A percentile compares a stretch with the other conserved stretches of the same genome.
Conservation (phyloP, 2,329 filamentous ascomycete genomes). For the Colletotrichum sidae region DNA sequence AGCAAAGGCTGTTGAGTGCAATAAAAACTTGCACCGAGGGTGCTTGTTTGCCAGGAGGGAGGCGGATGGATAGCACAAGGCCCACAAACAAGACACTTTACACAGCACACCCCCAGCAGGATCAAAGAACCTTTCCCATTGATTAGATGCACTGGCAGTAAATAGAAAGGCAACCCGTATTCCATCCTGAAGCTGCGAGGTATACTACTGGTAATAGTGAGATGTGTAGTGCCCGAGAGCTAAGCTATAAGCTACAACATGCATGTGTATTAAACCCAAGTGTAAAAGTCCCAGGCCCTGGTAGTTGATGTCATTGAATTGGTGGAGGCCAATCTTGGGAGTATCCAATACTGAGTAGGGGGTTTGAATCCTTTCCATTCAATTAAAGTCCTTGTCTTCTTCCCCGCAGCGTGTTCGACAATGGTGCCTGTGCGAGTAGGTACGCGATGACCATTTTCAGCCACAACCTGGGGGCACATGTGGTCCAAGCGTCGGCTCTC, state of each 20-base stretch:
- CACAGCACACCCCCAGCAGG: constrained; percentile 32
- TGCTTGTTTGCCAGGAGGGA: constrained; percentile 32
- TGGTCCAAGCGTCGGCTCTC: constrained; percentile 33
- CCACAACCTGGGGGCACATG: constrained; percentile 29
- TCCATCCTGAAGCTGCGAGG: not conserved
- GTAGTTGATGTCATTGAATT: no score
- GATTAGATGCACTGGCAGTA: constrained; percentile 25
- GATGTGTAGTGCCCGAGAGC: no score
- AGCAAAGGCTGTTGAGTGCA: constrained; percentile 35
- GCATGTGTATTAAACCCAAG: no score
- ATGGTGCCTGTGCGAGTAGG: not conserved
- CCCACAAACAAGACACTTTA: constrained; percentile 36
- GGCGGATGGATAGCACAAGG: constrained; percentile 36
- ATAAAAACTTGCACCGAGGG: constrained; percentile 35
- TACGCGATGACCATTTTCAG: constrained; percentile 29
- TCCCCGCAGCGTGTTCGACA: constrained; percentile 36
- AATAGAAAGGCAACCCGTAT: constrained; percentile 30
- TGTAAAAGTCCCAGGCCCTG: no score
- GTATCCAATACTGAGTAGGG: no score
- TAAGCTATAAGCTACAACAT: no score
- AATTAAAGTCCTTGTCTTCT: constrained; percentile 38
- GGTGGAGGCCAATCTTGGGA: no score
- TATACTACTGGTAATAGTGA: no score
- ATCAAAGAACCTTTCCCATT: constrained; percentile 27
- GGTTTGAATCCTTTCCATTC: constrained; percentile 1